Evolutionary conservation across 352 stramenopile genomes (phyloP), one percentile per base, ranked within the genome.

Genomic region (Phytophthora pisi): DNA sequence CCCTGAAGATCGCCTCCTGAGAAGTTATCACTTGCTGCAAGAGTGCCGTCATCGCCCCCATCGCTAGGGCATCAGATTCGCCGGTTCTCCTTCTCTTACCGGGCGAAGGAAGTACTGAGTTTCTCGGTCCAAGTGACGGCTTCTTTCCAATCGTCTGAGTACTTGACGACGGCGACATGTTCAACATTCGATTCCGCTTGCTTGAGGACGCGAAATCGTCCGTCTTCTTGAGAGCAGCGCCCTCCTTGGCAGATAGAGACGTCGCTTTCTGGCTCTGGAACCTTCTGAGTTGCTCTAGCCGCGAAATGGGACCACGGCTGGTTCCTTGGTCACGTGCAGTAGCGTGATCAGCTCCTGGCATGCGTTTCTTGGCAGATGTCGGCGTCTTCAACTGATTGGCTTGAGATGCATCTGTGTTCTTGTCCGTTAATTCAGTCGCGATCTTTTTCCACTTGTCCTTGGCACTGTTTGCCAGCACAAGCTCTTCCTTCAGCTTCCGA

Each of bases 391-490:
- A 34, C 18, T 18, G 45, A 51, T 0, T 30, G 10, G 20, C 46
- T 13, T 66, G 77, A 24, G 61, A 74, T 38, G 4, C 20, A 6
- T 7, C 55, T n/a, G 59, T 66, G 38, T 16, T 72, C 23, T 77
- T 86, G 20, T 49, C 49, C 9, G 57, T n/a, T 7, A 86, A 57
- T 16, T 81, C 75, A 38, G 80, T 66, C 1, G 84, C 83, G 45
- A 91, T 77, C 30, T 68, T 76, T 57, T 91, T 86, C 86, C 83
- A 90, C 63, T 93, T 90, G 38, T 89, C 56, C 43, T 86, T 93
- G 24, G 73, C 74, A 38, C 56, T 75, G 40, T 81, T 74, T n/a
- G 86, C 57, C 7, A 62, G 20, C 2, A 47, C 0, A 61, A 78
- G 52, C 28, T 71, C 56, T 42, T 59, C 51, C 46, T 49, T 71